phyloP scores from a whole-genome alignment of 2,329 filamentous ascomycete species.

The Colletotrichum kahawae region DNA sequence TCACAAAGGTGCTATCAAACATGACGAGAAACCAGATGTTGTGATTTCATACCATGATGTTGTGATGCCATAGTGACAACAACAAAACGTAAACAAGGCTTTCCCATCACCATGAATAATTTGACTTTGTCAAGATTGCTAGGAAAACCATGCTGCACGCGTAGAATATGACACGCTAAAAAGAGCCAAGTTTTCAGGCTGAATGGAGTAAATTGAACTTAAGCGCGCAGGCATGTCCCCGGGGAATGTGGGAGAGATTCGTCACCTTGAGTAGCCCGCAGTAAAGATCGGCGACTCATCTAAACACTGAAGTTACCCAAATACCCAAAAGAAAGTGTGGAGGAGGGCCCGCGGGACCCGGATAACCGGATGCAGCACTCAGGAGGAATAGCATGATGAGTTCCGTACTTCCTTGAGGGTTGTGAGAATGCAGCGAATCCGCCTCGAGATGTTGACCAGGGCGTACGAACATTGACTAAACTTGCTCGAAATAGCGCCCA shows the following conservation, averaged over 20 bases:
- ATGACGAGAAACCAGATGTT: background rate
- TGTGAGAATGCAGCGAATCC: background rate
- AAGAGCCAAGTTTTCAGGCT: background rate
- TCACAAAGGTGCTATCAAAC: background rate
- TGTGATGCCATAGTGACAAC: background rate
- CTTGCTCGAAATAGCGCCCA: background rate
- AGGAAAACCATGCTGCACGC: background rate
- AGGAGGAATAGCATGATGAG: background rate
- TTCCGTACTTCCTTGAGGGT: background rate
- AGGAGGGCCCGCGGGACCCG: background rate
- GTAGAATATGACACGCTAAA: background rate
- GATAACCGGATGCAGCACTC: background rate
- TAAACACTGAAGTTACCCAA: background rate
- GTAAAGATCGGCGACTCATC: background rate
- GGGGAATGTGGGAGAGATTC: background rate
- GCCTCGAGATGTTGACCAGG: background rate
- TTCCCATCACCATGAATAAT: background rate
- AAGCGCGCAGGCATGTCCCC: background rate
- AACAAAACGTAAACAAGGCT: background rate
- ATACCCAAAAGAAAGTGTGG: background rate
- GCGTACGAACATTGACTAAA: background rate
- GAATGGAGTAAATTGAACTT: background rate
- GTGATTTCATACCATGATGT: background rate
- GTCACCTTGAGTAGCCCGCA: background rate
- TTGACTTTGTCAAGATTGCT: background rate